Evolutionary conservation across 1,284 basidiomycete genomes (phyloP), one percentile per base, ranked within the genome.

Genomic region (Dichomitus squalens): DNA sequence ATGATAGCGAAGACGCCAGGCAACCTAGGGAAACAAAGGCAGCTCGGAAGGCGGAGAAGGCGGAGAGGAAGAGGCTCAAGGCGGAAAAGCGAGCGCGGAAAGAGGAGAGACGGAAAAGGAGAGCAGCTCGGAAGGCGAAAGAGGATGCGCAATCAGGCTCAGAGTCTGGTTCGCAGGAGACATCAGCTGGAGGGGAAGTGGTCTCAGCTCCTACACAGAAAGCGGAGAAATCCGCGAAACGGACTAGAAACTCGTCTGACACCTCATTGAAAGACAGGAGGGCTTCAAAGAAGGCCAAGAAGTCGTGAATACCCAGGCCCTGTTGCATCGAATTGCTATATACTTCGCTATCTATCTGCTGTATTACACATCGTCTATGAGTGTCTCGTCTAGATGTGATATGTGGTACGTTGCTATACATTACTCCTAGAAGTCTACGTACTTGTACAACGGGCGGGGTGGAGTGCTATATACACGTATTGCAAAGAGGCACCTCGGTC

Each of bases 81-180:
- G 68, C 49, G 39, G 70, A 70, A 53, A 67, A 66, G 55, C 59
- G 61, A 23, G 64, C 61, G 31, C 66, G 61, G 43, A 66, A 66
- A 50, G 65, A 68, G 57, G 66, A 66, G 52, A 63, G 53, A 53
- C 57, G 64, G 35, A 60, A 66, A 57, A 58, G 59, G 48, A 51
- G 53, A 35, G 53, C 38, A 8, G 49, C 38, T 40, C 27, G 41
- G 2, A 52, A 49, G 40, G 49, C 41, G 9, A 49, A 48, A 29
- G 23, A 55, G 38, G 43, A 31, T 6, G 23, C 21, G 9, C 23
- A 39, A 25, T 6, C n/a, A 21, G 38, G 16, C 3, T 27, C 49
- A 8, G 16, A 41, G 1, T 14, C 23, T 21, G 20, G 11, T 18
- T 35, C 48, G 1, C 34, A 49, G n/a, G 35, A 36, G 14, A 11